Conservation (phyloP, 2,329 filamentous ascomycete genomes). For the Leptosphaerulina australis region DNA sequence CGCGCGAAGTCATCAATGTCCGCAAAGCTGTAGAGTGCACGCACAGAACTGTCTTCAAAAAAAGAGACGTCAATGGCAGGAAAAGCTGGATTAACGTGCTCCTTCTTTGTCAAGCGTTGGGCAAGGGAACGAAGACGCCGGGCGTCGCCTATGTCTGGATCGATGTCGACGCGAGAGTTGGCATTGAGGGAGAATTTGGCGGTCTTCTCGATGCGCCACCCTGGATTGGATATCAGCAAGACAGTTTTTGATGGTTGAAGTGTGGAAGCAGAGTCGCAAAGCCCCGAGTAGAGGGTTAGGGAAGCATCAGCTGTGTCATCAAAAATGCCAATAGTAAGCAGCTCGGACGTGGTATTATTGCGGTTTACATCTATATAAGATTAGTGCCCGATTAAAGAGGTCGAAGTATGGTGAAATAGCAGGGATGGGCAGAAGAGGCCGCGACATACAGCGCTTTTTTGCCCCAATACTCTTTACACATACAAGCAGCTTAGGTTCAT, state of each 20-base stretch:
- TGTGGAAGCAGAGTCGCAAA: conserved; percentile 51
- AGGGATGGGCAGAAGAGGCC: not conserved
- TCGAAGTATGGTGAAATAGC: not conserved
- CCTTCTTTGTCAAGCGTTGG: conserved; percentile 54
- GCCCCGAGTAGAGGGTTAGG: conserved; percentile 62
- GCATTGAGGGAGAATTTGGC: conserved; percentile 47
- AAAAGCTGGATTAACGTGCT: conserved; percentile 59
- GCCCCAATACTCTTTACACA: conserved; percentile 64
- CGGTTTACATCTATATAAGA: conserved; percentile 54
- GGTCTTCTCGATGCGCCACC: conserved; percentile 47
- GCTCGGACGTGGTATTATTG: conserved; percentile 52
- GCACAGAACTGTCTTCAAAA: conserved; percentile 33
- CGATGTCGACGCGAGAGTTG: conserved; percentile 60
- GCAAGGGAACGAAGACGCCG: conserved; percentile 60
- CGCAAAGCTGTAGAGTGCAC: conserved; percentile 52
- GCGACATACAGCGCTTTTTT: conserved; percentile 53
- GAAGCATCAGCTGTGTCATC: conserved; percentile 62
- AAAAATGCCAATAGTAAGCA: conserved; percentile 60
- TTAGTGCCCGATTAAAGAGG: not conserved
- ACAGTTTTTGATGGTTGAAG: conserved; percentile 59
- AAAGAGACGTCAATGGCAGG: conserved; percentile 42
- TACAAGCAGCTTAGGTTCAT: conserved; percentile 60
- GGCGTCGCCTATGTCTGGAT: conserved; percentile 61
- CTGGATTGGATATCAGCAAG: conserved; percentile 58
- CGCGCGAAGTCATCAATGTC: conserved; percentile 53